Conservation (phyloP, 2,329 filamentous ascomycete species). For the Diplodia mutila region DNA sequence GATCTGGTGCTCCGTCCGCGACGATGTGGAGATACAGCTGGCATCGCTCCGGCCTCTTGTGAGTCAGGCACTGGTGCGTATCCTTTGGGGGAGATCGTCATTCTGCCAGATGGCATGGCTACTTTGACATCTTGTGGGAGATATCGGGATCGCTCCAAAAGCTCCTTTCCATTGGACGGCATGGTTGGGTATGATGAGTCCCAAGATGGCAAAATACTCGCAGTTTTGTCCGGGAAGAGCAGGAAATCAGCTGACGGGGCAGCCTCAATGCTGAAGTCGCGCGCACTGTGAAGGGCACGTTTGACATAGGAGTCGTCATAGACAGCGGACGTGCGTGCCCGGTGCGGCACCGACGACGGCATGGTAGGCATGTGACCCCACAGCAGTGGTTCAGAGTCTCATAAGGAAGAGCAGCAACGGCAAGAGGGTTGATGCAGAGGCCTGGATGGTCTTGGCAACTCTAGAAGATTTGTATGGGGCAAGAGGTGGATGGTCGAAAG, state of each 20-base stretch:
- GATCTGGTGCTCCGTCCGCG: neutral
- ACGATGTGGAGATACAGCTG: neutral
- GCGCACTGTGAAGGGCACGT: neutral
- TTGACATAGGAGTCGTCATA: neutral
- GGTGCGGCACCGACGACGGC: neutral
- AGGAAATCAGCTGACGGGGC: slow-evolving; percentile 4
- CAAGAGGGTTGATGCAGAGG: neutral
- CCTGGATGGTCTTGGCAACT: neutral
- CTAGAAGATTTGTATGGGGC: neutral
- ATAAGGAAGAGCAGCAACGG: neutral
- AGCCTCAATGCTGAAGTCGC: neutral
- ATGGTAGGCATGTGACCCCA: slow-evolving; percentile 1
- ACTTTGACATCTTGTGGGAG: no score
- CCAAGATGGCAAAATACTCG: neutral
- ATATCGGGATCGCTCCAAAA: neutral
- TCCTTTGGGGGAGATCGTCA: neutral
- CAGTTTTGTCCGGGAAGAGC: slow-evolving; percentile 5
- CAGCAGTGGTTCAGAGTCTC: neutral
- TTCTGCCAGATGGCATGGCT: neutral
- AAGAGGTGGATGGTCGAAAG: neutral
- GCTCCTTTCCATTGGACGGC: neutral
- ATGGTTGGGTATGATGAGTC: neutral
- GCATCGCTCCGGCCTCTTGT: neutral
- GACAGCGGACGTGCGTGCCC: neutral
- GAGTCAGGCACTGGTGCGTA: neutral